Evolutionary conservation across 345 rosid genomes (phyloP).

Genomic region (Aegle marmelos): DNA sequence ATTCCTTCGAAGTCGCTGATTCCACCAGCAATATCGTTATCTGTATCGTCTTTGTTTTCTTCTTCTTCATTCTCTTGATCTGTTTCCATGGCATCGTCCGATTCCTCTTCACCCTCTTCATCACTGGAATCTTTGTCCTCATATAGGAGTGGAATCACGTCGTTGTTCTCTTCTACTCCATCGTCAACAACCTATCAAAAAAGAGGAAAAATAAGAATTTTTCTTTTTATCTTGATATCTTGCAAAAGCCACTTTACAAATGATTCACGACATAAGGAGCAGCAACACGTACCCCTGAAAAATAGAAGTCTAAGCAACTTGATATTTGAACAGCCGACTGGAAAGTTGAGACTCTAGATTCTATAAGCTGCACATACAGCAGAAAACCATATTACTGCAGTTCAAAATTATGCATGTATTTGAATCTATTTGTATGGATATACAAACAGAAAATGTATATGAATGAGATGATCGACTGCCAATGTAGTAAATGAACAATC

Average conservation of each 20-base stretch:
- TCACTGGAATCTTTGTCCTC: constrained; percentile 79
- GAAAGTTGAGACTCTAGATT: constrained; percentile 73
- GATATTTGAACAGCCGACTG: constrained; percentile 70
- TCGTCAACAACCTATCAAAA: constrained; percentile 53
- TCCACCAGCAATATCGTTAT: constrained; percentile 11
- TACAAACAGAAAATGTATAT: too few species aligned
- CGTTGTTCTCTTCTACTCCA: constrained; percentile 39
- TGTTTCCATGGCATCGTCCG: constrained; percentile 57
- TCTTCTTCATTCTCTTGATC: constrained; percentile 31
- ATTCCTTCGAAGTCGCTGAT: constrained; percentile 46
- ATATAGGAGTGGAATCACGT: constrained; percentile 44
- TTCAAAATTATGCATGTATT: not conserved
- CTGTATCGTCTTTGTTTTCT: constrained; percentile 31
- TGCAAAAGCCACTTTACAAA: not conserved
- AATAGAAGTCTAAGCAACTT: constrained; percentile 55
- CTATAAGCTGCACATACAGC: constrained; percentile 60
- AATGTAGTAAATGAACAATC: not conserved
- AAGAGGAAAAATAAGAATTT: not conserved
- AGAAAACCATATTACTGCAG: not conserved
- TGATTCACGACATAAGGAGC: not conserved
- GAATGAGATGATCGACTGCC: not conserved
- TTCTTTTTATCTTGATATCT: not conserved
- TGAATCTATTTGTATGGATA: not conserved
- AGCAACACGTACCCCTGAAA: constrained; percentile 39
- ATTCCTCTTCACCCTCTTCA: constrained; percentile 38